These are phyloP conservation scores for Plenodomus tracheiphilus DNA, from an alignment of 2,329 filamentous ascomycete genomes.

Conservation along the genomic window DNA sequence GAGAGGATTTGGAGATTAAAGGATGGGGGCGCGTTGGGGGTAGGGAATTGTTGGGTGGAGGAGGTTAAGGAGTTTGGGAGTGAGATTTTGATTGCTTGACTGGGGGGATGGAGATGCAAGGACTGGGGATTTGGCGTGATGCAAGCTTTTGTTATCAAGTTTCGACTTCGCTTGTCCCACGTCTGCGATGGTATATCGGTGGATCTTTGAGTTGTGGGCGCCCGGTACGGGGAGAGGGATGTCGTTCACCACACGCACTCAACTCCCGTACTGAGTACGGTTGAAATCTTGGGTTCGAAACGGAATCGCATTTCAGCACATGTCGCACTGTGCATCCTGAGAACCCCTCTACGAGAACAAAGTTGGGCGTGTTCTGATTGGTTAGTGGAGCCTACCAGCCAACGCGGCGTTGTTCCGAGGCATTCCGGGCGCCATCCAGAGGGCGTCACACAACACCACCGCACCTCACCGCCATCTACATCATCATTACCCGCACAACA, in stretches of 20 bases:
- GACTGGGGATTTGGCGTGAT: too few species aligned
- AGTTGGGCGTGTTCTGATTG: not conserved
- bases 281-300: too few species aligned
- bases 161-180: too few species aligned
- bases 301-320: too few species aligned
- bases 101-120: too few species aligned
- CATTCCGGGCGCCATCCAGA: too few species aligned
- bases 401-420: not conserved
- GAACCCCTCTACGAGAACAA: not conserved
- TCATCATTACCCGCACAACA: not conserved
- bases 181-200: too few species aligned
- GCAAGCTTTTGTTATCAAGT: too few species aligned
- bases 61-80: slow-evolving; percentile 38
- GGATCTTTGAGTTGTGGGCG: too few species aligned
- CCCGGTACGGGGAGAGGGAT: too few species aligned
- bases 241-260: too few species aligned
- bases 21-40: slow-evolving; percentile 22
- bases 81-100: slow-evolving; percentile 41
- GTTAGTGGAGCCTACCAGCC: not conserved
- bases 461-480: not conserved
- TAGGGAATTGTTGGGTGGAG: slow-evolving; percentile 39
- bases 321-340: not conserved
- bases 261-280: too few species aligned
- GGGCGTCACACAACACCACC: not conserved
- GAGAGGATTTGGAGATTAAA: slow-evolving; percentile 41